These are phyloP conservation scores for Botryotinia calthae DNA, from an alignment of 2,329 filamentous ascomycete species.

Conservation along the genomic window DNA sequence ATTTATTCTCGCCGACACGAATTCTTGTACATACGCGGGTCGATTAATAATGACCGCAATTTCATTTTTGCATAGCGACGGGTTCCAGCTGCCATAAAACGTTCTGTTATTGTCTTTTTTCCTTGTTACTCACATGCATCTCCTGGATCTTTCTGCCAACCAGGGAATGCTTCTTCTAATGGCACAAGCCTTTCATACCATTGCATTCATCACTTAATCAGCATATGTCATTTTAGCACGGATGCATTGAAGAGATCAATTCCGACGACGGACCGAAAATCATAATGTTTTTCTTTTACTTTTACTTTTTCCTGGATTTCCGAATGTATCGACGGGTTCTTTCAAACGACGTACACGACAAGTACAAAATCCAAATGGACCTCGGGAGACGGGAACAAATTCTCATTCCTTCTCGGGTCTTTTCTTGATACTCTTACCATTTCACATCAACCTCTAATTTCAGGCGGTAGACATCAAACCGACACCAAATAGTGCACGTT, in stretches of 20 bases:
- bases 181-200: constrained; percentile 8
- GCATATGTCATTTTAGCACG: constrained; percentile 11
- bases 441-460: constrained; percentile 2
- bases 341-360: constrained; percentile 3
- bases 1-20: constrained; percentile 2
- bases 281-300: constrained; percentile 20
- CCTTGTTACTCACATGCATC: constrained; percentile 11
- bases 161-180: constrained; percentile 14
- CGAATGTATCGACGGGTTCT: constrained; percentile 1
- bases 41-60: constrained; percentile 11
- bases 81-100: constrained; percentile 15
- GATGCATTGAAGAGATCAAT: constrained; percentile 6
- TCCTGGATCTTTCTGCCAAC: constrained; percentile 2
- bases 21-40: constrained; percentile 21
- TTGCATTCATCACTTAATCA: constrained; percentile 14
- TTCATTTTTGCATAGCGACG: constrained; percentile 22
- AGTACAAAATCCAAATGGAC: not conserved
- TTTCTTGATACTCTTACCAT: not conserved
- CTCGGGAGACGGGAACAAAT: not conserved
- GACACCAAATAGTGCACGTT: constrained; percentile 4
- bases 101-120: constrained; percentile 14
- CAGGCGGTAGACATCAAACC: not conserved
- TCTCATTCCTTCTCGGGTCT: not conserved
- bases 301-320: constrained; percentile 1
- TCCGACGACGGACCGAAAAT: constrained; percentile 5